A percentile compares a stretch with the other conserved stretches of the same genome.
Evolutionary conservation across 306 rosid species (phyloP).

Genomic region (Ceratonia siliqua): DNA sequence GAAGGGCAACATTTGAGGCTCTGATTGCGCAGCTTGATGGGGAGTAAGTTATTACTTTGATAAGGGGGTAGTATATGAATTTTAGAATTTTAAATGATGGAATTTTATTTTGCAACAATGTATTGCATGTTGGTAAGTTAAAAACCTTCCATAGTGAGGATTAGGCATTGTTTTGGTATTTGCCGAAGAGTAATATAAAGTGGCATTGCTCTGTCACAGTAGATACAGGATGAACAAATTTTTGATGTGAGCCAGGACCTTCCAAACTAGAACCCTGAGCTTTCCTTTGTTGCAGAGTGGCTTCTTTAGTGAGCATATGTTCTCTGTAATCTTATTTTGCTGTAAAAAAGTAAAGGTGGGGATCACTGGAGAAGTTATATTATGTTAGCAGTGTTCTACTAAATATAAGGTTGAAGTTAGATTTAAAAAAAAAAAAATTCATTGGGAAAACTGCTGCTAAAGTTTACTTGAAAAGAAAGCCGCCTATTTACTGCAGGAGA

Average conservation of each 20-base stretch:
- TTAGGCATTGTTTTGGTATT: neutral
- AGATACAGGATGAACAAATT: neutral
- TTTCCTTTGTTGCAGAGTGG: neutral
- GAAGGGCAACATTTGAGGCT: slow-evolving; percentile 95
- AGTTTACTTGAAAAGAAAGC: neutral
- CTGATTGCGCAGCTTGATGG: slow-evolving; percentile 93
- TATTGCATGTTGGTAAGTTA: neutral
- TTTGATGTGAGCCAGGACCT: neutral
- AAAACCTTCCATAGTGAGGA: neutral
- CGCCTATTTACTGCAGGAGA: neutral
- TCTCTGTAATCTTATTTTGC: neutral
- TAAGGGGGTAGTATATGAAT: neutral
- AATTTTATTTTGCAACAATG: neutral
- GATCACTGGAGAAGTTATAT: neutral
- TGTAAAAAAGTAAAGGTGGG: neutral
- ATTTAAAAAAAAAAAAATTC: too few relatives aligned
- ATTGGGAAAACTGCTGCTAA: neutral
- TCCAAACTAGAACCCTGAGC: neutral
- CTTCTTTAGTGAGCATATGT: slow-evolving; percentile 5
- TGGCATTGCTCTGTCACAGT: neutral
- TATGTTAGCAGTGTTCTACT: neutral
- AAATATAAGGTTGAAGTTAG: neutral
- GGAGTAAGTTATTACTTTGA: slow-evolving; percentile 65
- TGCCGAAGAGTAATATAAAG: neutral
- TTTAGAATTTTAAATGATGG: neutral